Conservation (phyloP, 495 filamentous ascomycete species). For the Xanthoparmelia taractica region DNA sequence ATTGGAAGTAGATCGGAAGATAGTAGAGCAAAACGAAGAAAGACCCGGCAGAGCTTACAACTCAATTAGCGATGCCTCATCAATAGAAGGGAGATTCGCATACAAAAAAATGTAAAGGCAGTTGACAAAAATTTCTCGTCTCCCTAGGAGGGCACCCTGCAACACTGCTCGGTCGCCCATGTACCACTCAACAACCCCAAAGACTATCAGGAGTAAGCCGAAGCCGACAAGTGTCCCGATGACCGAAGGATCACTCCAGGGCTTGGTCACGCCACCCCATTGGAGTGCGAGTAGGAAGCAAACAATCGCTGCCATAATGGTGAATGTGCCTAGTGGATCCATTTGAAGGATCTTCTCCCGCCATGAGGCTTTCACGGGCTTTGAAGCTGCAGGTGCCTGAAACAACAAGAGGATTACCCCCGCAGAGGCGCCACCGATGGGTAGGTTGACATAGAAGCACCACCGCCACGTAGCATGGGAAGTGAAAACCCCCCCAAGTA, state of each 20-base stretch:
- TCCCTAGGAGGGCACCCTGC: conserved; percentile 20
- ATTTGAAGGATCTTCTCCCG: conserved; percentile 34
- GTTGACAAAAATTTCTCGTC: conserved; percentile 25
- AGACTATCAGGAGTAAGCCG: conserved; percentile 26
- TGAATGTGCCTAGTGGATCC: conserved; percentile 29
- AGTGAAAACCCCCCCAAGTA: conserved; percentile 44
- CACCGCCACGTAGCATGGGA: conserved; percentile 42
- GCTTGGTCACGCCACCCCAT: conserved; percentile 32
- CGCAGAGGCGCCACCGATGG: conserved; percentile 38
- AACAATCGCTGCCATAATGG: conserved; percentile 29
- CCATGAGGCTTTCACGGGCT: conserved; percentile 27
- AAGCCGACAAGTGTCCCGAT: conserved; percentile 35
- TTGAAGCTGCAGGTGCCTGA: conserved; percentile 28
- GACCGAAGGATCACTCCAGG: conserved; percentile 31
- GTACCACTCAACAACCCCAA: conserved; percentile 26
- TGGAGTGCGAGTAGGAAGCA: conserved; percentile 37
- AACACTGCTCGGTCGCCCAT: conserved; percentile 30
- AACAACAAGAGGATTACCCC: conserved; percentile 39
- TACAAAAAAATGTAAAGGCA: conserved; percentile 28
- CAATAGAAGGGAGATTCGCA: conserved; percentile 3
- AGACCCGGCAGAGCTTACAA: conserved; percentile 32
- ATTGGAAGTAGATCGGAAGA: conserved; percentile 59
- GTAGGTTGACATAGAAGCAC: conserved; percentile 52
- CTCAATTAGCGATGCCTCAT: neutral
- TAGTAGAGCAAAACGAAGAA: conserved; percentile 49